Evolutionary conservation across 495 filamentous ascomycete species (phyloP), one percentile per base, ranked within the genome.

Genomic region (Cercophora samala): DNA sequence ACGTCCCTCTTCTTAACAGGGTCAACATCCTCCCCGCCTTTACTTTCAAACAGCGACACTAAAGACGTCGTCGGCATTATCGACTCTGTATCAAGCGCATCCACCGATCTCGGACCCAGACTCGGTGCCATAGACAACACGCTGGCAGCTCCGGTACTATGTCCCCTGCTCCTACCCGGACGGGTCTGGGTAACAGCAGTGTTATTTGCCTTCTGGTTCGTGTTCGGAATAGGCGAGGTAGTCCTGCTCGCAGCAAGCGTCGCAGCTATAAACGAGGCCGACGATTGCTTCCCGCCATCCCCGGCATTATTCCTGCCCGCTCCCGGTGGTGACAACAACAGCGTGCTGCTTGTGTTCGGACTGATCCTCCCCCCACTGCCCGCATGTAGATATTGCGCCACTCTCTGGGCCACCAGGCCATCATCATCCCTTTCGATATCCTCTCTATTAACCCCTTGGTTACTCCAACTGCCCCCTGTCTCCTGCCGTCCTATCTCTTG

Each of bases 41-140:
- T 70, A 69, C 68, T 71, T 75, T 91, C 89, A 68, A 89, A 91
- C 68, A 90, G 77, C 18, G 82, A 80, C 60, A 90, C 84, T 21
- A 90, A 76, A 9, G 86, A 80, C 19, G 79, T 85, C 0, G 87
- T 88, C 2, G 86, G 79, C 62, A 77, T 72, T 22, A 87, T 86
- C 3, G 86, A 78, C 0, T 76, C 79, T n/a, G 80, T 75, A 70
- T 89, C 87, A n/a, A 78, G 75, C n/a, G 62, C 68, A n/a, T 61
- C 61, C 56, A 15, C 11, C 6, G 51, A 53, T 22, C 1, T 21
- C 21, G 75, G 66, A 17, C 76, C 73, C 25, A 65, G 60, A 56
- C 74, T 75, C 8, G 68, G 62, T 4, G 71, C 65, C 6, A 71
- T 73, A 32, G 74, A 74, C 3, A 66, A 63, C 22, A 69, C 60